Base-by-base conservation (phyloP, 352 stramenopile species). In the Phytophthora colocasiae region DNA sequence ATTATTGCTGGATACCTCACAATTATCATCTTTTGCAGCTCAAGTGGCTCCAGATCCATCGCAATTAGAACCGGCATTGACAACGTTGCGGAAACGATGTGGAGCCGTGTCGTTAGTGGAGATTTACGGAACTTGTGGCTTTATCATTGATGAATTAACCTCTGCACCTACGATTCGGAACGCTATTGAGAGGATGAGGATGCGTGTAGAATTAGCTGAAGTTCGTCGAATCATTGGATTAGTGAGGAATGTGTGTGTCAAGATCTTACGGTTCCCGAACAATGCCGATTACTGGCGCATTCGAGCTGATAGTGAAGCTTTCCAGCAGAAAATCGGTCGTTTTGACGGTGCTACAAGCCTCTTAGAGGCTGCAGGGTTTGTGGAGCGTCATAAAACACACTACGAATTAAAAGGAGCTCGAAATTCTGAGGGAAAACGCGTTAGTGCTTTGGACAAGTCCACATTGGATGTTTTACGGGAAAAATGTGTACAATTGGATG, bases 251-350 rank as follows among this genome's bases (percentile, higher is more conserved):
- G 64, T 92, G 6, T 91, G 81, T 38, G 55, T 90, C 1, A 91
- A 92, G 61, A 74, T 92, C 3, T 55, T 92, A 27, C 76, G 81
- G 4, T 92, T 88, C 46, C 84, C 84, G 2, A 83, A 92, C 49
- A 90, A 92, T 27, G 67, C 80, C 2, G 81, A 90, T 29, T 92
- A 92, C 51, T 92, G 84, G 84, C 63, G 84, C 5, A 63, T 92
- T 34, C 84, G 84, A 27, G 70, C 69, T 0, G 79, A 91, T 46
- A 90, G 63, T 10, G 11, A 59, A 5, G 80, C 74, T 4, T 92
- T 92, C 38, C 69, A 90, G 14, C 71, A 78, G 26, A 91, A 92
- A 50, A 59, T 92, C 11, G 81, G 81, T 6, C 74, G 82, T 4
- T 87, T 89, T 51, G 77, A 90, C 24, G 84, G 84, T 3, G 84